These are phyloP conservation scores for Cladosporium velox DNA, from an alignment of 2,329 filamentous ascomycete species.

Conservation along the genomic window DNA sequence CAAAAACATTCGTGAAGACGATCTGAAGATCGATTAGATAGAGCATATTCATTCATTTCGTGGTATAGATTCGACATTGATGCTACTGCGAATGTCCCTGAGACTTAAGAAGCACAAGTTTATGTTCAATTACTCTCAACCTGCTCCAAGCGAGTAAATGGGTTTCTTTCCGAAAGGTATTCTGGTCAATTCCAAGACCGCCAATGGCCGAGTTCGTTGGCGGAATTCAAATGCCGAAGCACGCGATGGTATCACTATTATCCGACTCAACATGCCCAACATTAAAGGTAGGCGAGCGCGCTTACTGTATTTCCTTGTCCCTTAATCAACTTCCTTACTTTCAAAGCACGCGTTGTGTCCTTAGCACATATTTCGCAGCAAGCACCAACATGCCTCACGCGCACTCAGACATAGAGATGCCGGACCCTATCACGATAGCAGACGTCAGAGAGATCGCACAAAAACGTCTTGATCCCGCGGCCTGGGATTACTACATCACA, in stretches of 20 bases:
- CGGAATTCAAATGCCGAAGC: constrained; percentile 3
- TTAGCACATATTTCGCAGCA: background rate
- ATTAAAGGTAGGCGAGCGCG: background rate
- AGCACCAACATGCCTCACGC: constrained; percentile 11
- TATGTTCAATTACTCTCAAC: too few species aligned
- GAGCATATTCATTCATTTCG: background rate
- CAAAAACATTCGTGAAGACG: background rate
- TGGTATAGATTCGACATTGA: background rate
- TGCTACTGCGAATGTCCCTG: too few species aligned
- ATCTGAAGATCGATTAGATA: background rate
- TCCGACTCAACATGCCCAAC: background rate
- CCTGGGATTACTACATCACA: constrained; percentile 20
- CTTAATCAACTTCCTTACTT: too few species aligned
- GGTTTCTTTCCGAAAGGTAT: background rate
- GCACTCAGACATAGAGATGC: background rate
- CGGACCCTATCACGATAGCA: constrained; percentile 15
- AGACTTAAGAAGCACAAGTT: background rate
- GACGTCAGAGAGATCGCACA: constrained; percentile 19
- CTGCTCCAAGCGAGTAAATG: background rate
- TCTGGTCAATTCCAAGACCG: background rate
- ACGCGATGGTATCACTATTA: background rate
- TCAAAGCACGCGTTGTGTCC: background rate
- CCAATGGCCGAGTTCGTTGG: background rate
- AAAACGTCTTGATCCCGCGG: constrained; percentile 10
- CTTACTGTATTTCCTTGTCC: too few species aligned